Evolutionary conservation across 768 basidiomycete species (phyloP).

Genomic region (Pisolithus sp.): DNA sequence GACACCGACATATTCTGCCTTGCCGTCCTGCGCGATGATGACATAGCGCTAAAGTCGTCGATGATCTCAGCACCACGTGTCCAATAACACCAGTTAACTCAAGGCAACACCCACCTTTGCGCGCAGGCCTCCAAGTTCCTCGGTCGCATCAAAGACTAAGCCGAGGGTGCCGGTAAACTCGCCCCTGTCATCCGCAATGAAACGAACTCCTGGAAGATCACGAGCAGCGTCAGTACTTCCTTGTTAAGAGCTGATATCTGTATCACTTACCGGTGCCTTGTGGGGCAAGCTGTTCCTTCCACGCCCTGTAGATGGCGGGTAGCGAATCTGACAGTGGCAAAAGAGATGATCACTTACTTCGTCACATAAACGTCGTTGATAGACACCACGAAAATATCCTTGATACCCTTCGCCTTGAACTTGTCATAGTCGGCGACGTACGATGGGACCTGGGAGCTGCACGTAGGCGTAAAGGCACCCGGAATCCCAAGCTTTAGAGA

Average conservation of each 20-base stretch:
- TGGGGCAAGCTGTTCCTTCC: constrained; percentile 58
- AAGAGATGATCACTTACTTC: constrained; percentile 25
- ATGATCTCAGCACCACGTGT: not conserved
- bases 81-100: not conserved
- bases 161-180: constrained; percentile 49
- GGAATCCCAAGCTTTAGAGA: constrained; percentile 59
- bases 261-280: constrained; percentile 45
- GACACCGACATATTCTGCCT: constrained; percentile 35
- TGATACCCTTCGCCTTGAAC: constrained; percentile 73
- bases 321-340: not conserved
- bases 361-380: constrained; percentile 79
- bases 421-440: constrained; percentile 62
- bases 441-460: constrained; percentile 54
- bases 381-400: constrained; percentile 62
- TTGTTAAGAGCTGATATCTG: not conserved
- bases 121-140: constrained; percentile 59
- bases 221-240: constrained; percentile 4
- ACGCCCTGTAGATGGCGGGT: constrained; percentile 40
- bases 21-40: constrained; percentile 51
- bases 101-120: constrained; percentile 41
- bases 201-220: constrained; percentile 39
- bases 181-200: constrained; percentile 67
- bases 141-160: constrained; percentile 55
- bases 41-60: constrained; percentile 42
- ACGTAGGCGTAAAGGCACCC: constrained; percentile 71